A percentile compares a stretch with the other conserved stretches of the same genome.
Evolutionary conservation across 805 yeast species (phyloP).

Genomic region (Candida nonsorbophila): DNA sequence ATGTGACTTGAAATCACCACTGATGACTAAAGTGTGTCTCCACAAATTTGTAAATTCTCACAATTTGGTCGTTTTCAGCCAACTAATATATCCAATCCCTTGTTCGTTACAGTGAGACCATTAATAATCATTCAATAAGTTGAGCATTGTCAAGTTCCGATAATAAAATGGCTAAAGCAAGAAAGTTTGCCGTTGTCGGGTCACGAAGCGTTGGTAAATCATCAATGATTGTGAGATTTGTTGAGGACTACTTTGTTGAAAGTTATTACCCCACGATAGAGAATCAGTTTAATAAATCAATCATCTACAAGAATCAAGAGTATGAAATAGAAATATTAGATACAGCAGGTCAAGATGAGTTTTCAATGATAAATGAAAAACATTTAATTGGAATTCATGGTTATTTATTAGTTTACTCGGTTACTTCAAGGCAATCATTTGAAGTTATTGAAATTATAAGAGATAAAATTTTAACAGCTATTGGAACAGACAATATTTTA

Average conservation of each 20-base stretch:
- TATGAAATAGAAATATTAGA: constrained; percentile 82
- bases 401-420: constrained; percentile 74
- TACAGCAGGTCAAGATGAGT: constrained; percentile 93
- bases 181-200: constrained; percentile 84
- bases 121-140: no score
- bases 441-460: constrained; percentile 71
- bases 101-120: no score
- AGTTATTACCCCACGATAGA: constrained; percentile 89
- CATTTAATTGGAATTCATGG: constrained; percentile 81
- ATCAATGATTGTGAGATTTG: constrained; percentile 77
- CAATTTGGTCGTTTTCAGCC: no score
- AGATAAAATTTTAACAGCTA: constrained; percentile 74
- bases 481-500: constrained; percentile 45
- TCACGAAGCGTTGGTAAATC: constrained; percentile 87
- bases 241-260: constrained; percentile 85
- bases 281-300: constrained; percentile 70
- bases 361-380: constrained; percentile 71
- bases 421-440: constrained; percentile 71
- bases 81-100: no score
- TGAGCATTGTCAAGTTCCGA: no score
- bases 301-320: constrained; percentile 65
- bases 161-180: constrained; percentile 40
- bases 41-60: no score
- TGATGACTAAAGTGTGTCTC: no score
- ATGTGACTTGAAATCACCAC: no score